Conservation (phyloP, 305 asterid genomes). For the Rubia balearica region DNA sequence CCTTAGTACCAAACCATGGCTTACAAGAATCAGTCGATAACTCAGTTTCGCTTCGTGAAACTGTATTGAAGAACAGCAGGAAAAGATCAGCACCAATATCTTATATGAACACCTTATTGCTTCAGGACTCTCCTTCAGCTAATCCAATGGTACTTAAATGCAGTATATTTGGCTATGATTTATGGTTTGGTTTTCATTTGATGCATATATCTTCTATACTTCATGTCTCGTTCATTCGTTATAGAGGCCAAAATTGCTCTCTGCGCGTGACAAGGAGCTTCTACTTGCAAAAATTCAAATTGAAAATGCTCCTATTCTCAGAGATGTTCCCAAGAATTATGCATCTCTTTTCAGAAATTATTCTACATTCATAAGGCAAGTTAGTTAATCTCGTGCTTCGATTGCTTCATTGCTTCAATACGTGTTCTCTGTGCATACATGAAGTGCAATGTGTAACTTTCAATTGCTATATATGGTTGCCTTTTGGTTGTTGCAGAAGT, state of each 20-base stretch:
- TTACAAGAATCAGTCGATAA: conserved; percentile 14
- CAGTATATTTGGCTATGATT: conserved; percentile 8
- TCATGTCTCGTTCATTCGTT: conserved; percentile 16
- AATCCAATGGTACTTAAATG: conserved; percentile 33
- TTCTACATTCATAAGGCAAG: conserved; percentile 51
- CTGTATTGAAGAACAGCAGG: conserved; percentile 21
- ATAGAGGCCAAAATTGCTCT: conserved; percentile 36
- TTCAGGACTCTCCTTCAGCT: conserved; percentile 21
- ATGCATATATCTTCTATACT: conserved; percentile 14
- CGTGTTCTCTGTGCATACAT: too few species aligned
- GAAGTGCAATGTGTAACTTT: conserved; percentile 9
- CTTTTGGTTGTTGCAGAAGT: conserved; percentile 57
- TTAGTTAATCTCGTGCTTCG: not conserved
- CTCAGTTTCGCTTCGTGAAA: conserved; percentile 16
- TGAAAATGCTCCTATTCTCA: conserved; percentile 37
- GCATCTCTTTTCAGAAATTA: conserved; percentile 46
- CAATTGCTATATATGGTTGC: conserved; percentile 9
- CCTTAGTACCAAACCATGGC: too few species aligned
- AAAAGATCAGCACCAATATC: conserved; percentile 31
- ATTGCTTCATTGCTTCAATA: too few species aligned
- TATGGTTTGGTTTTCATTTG: conserved; percentile 6
- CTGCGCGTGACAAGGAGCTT: conserved; percentile 44
- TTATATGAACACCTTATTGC: conserved; percentile 35
- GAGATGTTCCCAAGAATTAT: conserved; percentile 30
- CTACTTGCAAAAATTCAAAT: conserved; percentile 37